Conservation (phyloP, 202 grass and related monocot genomes). For the Setaria italica region DNA sequence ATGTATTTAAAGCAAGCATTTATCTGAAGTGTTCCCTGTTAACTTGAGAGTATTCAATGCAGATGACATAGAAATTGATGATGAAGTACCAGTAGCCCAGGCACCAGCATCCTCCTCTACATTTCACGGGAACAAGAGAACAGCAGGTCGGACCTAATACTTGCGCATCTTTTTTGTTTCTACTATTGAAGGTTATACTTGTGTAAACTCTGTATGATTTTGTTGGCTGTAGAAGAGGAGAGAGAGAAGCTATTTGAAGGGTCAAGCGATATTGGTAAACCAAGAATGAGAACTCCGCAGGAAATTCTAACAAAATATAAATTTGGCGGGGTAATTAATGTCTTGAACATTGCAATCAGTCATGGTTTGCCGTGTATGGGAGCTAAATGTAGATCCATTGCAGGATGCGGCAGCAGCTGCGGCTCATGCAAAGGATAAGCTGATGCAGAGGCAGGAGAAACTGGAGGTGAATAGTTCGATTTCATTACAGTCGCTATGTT, state of each 20-base stretch:
- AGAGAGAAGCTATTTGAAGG: constrained; percentile 89
- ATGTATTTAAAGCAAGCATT: constrained; percentile 43
- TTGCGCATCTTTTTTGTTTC: background rate
- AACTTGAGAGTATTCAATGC: constrained; percentile 46
- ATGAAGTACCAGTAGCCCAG: constrained; percentile 51
- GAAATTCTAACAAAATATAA: constrained; percentile 98
- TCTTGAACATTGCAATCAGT: background rate
- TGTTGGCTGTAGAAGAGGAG: constrained; percentile 61
- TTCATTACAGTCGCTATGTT: background rate
- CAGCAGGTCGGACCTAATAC: constrained; percentile 40
- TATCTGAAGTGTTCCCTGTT: constrained; percentile 23
- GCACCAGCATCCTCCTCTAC: constrained; percentile 58
- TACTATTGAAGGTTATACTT: background rate
- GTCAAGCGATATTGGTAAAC: constrained; percentile 65
- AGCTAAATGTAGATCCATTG: constrained; percentile 41
- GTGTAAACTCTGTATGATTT: constrained; percentile 19
- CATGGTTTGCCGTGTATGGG: constrained; percentile 5
- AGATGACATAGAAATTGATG: constrained; percentile 97
- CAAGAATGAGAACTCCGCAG: constrained; percentile 83
- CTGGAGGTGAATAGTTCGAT: constrained; percentile 63
- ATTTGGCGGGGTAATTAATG: constrained; percentile 93
- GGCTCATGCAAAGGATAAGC: constrained; percentile 95
- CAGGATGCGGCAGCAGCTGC: constrained; percentile 91
- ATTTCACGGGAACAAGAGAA: constrained; percentile 56
- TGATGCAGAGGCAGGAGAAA: constrained; percentile 88